Percentiles rank a stretch among this genome's conserved stretches.
These are phyloP conservation scores for Orychophragmus violaceus DNA, from an alignment of 345 rosid species.

Conservation along the genomic window DNA sequence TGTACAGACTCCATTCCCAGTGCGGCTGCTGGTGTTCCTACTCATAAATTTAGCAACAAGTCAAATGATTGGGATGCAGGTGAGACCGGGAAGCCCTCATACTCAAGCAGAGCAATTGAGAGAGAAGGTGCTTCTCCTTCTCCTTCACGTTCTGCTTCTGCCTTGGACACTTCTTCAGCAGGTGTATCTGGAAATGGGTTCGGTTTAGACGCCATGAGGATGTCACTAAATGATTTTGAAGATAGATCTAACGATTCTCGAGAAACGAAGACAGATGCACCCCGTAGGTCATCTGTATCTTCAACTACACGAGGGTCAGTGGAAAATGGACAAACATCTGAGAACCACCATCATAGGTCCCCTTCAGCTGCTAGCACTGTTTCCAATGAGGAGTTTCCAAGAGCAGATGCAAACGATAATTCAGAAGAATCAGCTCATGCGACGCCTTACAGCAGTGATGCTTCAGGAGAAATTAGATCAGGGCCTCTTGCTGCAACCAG, in stretches of 20 bases:
- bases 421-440: conserved; percentile 53
- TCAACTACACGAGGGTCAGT: conserved; percentile 46
- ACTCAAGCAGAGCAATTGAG: conserved; percentile 36
- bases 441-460: conserved; percentile 61
- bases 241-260: conserved; percentile 49
- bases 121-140: conserved; percentile 47
- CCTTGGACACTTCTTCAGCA: conserved; percentile 49
- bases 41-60: conserved; percentile 34
- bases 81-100: conserved; percentile 37
- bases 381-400: conserved; percentile 47
- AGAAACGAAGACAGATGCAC: conserved; percentile 39
- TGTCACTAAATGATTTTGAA: conserved; percentile 44
- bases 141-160: conserved; percentile 53
- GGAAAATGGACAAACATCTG: conserved; percentile 40
- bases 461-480: conserved; percentile 69
- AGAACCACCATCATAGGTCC: conserved; percentile 47
- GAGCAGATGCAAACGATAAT: conserved; percentile 52
- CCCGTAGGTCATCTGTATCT: conserved; percentile 41
- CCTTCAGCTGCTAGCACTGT: conserved; percentile 50
- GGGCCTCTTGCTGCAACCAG: conserved; percentile 43
- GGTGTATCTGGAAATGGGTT: conserved; percentile 46
- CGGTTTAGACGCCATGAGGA: conserved; percentile 43
- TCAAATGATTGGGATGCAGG: conserved; percentile 43
- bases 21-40: conserved; percentile 28
- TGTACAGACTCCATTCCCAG: conserved; percentile 44